phyloP scores from a whole-genome alignment of 2,329 filamentous ascomycete genomes.

The Chrysoporthe puriensis region DNA sequence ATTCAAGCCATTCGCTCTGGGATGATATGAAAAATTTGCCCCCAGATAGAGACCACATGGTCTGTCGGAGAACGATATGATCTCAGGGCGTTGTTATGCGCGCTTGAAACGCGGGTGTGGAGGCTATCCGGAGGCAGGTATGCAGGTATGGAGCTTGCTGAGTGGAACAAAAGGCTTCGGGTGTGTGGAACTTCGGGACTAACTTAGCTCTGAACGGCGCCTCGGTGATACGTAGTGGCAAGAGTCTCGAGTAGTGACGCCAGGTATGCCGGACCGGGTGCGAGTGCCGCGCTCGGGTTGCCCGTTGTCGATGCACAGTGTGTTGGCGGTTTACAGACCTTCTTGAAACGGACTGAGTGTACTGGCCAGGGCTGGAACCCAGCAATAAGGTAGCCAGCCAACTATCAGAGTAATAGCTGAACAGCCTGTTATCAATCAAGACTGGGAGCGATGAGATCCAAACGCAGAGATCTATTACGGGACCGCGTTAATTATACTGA shows the following conservation, averaged over 20 bases:
- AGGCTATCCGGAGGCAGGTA: background rate
- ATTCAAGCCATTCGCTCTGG: background rate
- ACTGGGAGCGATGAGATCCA: background rate
- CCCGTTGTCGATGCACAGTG: background rate
- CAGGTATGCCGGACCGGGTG: background rate
- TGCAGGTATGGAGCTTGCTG: background rate
- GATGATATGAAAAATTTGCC: background rate
- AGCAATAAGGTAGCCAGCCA: background rate
- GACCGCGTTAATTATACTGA: background rate
- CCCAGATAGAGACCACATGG: background rate
- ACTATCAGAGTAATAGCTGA: background rate
- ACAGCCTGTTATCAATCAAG: background rate
- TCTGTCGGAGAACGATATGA: background rate
- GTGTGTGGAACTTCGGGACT: conserved; percentile 2
- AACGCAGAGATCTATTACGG: too few relatives aligned
- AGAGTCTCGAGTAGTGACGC: background rate
- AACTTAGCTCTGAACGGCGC: background rate
- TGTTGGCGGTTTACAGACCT: conserved; percentile 1
- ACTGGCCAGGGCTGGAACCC: background rate
- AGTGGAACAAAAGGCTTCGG: background rate
- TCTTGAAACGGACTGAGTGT: background rate
- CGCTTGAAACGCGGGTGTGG: conserved; percentile 1
- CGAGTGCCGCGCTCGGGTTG: background rate
- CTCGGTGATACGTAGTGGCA: background rate
- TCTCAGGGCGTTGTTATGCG: conserved; percentile 10